Evolutionary conservation across 148 eudicot species (phyloP), one percentile per base, ranked within the genome.

Genomic region (Chenopodium album): DNA sequence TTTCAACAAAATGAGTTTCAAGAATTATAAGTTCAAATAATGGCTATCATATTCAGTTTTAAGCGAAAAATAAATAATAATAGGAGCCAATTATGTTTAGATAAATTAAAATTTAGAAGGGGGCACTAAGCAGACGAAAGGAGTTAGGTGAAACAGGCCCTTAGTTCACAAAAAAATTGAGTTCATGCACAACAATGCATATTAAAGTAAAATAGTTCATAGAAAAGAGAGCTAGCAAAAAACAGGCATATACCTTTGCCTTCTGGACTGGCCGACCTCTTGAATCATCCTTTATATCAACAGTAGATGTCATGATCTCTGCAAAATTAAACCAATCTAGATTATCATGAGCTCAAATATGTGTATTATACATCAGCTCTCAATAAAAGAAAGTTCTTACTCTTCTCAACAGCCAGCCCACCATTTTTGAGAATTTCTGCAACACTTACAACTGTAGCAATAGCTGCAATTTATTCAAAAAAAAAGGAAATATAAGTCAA

Each of bases 361-460:
- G 78, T 29, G 32, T 56, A 13, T 34, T 26, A 26, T 47, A 29
- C 6, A 62, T 47, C 8, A 65, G 17, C 11, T 32, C 7, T 9
- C 64, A 5, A 4, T 17, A 14, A 0, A 76, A 78, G 47, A 71
- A 32, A 41, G 31, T 9, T 34, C 92, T 89, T 85, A 94, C 98
- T 94, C 85, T 92, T 94, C 76, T 92, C 98, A 75, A 92, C 92
- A 69, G 95, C 98, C 68, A 91, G 87, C 26, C 95, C 95, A 78
- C 90, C 89, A 80, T 94, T 93, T 81, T 93, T 92, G 71, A 93
- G 85, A 56, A 93, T 93, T 82, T 93, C 97, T 9, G 97, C 97
- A 78, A 91, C 84, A 14, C 90, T 89, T 14, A 92, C 96, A 73
- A 92, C 95, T 1, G 98, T 94, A 12, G 98, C 92, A 78, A 92